Evolutionary conservation across 495 filamentous ascomycete species (phyloP).

Genomic region (Amniculicola lignicola): DNA sequence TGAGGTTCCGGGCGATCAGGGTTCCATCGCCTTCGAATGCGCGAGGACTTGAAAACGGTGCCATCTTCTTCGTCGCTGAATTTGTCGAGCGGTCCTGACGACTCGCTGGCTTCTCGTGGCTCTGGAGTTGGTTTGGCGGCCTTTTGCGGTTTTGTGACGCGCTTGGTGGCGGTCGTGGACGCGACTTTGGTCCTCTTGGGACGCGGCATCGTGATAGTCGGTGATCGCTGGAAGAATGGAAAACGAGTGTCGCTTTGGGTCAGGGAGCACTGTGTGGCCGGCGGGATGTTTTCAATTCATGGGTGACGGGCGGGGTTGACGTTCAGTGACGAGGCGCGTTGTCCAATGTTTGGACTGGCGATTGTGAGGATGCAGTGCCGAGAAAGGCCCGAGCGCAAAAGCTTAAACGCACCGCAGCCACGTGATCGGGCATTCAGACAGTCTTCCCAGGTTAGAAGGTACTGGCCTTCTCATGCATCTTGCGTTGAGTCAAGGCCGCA

Average conservation of each 20-base stretch:
- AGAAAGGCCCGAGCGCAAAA: background rate
- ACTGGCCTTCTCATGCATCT: background rate
- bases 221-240: background rate
- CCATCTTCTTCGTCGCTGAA: conserved; percentile 36
- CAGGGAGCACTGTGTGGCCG: too few relatives aligned
- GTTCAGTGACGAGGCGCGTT: background rate
- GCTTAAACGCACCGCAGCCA: too few relatives aligned
- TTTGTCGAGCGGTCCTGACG: background rate
- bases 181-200: conserved; percentile 46
- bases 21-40: conserved; percentile 3
- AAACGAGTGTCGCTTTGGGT: too few relatives aligned
- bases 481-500: too few relatives aligned
- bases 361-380: background rate
- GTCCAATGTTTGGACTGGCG: background rate
- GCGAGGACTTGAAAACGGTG: conserved; percentile 23
- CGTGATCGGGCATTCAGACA: too few relatives aligned
- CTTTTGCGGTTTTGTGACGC: conserved; percentile 12
- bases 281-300: too few relatives aligned
- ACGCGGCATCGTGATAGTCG: conserved; percentile 42
- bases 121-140: background rate
- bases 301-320: background rate
- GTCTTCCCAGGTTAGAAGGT: background rate
- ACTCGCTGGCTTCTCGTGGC: background rate
- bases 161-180: conserved; percentile 28
- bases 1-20: conserved; percentile 14